Evolutionary conservation across 345 rosid genomes (phyloP).

Genomic region (Populus alba): DNA sequence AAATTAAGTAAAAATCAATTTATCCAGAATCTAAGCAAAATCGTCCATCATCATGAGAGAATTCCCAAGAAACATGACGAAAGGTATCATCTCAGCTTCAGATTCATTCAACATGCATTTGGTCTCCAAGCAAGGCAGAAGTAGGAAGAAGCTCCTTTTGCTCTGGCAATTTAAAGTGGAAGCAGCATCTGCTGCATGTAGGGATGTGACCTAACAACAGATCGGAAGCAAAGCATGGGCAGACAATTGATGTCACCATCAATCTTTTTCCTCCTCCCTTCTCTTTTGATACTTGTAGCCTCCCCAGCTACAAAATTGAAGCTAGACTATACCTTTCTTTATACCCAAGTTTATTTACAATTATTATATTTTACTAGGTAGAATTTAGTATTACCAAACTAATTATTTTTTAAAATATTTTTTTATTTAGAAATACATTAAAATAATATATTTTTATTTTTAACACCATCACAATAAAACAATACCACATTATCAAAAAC

Average conservation of each 20-base stretch:
- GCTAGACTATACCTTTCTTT: background rate
- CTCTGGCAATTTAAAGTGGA: too few species aligned
- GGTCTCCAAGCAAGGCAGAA: too few species aligned
- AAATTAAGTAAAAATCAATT: too few species aligned
- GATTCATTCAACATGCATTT: background rate
- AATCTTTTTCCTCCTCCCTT: too few species aligned
- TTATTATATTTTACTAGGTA: background rate
- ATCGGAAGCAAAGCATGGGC: background rate
- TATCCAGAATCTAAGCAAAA: background rate
- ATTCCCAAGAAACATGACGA: background rate
- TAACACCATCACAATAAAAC: rapidly evolving
- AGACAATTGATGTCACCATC: conserved; percentile 16
- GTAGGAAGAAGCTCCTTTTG: background rate
- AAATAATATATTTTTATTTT: too few species aligned
- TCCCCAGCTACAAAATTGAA: background rate
- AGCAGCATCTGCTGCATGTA: conserved; percentile 19
- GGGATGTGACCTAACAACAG: conserved; percentile 13
- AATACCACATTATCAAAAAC: too few species aligned
- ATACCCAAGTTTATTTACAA: background rate
- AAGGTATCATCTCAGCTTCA: background rate
- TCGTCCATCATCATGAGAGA: background rate
- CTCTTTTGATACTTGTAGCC: background rate
- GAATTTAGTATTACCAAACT: too few species aligned
- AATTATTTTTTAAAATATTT: too few species aligned
- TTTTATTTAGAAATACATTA: too few species aligned